Percentiles rank a stretch among this genome's conserved stretches.
Evolutionary conservation across 768 basidiomycete species (phyloP).

Genomic region (Clitopilus hobsonii): DNA sequence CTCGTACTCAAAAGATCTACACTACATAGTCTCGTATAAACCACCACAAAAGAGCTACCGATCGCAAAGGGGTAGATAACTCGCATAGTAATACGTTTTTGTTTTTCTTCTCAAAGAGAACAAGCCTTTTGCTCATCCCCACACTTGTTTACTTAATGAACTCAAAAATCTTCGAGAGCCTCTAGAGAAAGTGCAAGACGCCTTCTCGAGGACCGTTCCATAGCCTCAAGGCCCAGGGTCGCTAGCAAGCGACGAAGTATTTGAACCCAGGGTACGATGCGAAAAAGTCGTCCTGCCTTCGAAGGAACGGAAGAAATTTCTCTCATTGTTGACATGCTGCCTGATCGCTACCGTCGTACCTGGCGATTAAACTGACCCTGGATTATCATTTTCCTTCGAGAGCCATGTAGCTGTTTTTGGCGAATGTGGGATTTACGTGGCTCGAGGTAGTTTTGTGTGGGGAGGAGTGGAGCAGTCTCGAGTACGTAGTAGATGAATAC

Average conservation of each 20-base stretch:
- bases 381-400: neutral
- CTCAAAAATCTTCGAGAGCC: too few species aligned
- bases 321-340: conserved; percentile 1
- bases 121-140: neutral
- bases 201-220: neutral
- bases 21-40: neutral
- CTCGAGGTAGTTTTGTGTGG: neutral
- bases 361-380: neutral
- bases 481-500: too few species aligned
- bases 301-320: neutral
- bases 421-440: neutral
- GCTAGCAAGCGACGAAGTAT: neutral
- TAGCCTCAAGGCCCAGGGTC: neutral
- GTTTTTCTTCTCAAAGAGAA: neutral
- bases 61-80: neutral
- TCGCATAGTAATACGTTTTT: neutral
- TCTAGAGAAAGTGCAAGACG: too few species aligned
- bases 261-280: neutral
- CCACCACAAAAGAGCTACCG: neutral
- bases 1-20: neutral
- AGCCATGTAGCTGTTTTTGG: neutral
- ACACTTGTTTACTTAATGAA: neutral
- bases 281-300: neutral
- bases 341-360: neutral
- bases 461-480: too few species aligned